Evolutionary conservation across 1,139 yeast genomes (phyloP), one percentile per base, ranked within the genome.

Genomic region (Pichia kudriavzevii): DNA sequence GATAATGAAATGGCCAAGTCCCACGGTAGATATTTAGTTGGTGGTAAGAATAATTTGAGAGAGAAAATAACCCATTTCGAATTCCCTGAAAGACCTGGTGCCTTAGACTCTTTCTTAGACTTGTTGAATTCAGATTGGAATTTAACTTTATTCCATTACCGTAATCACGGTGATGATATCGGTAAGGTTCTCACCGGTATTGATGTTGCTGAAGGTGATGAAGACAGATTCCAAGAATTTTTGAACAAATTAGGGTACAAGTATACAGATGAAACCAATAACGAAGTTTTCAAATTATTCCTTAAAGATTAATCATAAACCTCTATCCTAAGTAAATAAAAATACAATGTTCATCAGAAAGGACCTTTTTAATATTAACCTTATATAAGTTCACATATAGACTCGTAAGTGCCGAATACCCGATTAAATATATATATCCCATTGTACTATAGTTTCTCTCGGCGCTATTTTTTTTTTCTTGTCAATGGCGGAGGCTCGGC

Each of bases 1-100:
- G 83, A 81, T 41, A 87, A 91, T 55, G 96, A 88, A 58, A 70
- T 91, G 64, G 98, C 98, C 28, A 91, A 91, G 60, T 74, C 91
- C 16, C 99, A 91, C 53, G 97, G 96, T 27, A 75, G 99, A 58
- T 93, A 93, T 57, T 67, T 91, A 45, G 94, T 91, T 19, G 98
- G 98, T 39, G 98, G 98, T 39, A 77, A 81, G 40, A 70, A 79
- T 0, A 56, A 65, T 17, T 75, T 79, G 11, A 69, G 82, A 45
- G 99, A 91, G 59, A 75, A 80, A 49, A 61, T 91, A 30, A 75
- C 78, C 48, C 73, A 82, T 37, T 91, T 91, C 52, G 96, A 87
- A 59, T 93, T 91, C 66, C 99, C 99, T 10, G 99, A 91, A 57
- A 78, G 93, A 51, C 97, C 97, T 1, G 94, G 95, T 28, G 97